These are phyloP conservation scores for Smallanthus sonchifolius DNA, from an alignment of 129 eudicot species.

Conservation along the genomic window DNA sequence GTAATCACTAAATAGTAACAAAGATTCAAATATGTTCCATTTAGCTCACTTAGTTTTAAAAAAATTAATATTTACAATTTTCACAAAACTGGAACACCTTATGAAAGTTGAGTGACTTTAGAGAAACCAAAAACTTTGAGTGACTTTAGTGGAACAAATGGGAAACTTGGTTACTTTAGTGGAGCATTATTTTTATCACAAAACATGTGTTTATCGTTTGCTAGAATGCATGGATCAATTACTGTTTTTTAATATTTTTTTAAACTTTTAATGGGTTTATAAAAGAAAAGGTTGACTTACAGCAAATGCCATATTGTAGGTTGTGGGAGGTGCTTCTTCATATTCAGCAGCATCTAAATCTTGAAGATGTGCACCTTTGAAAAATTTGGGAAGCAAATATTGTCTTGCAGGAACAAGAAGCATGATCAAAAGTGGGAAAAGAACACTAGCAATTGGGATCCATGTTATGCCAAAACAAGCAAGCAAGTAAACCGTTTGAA, in stretches of 20 bases:
- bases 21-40: no score
- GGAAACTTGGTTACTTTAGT: no score
- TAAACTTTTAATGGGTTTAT: neutral
- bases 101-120: no score
- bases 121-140: no score
- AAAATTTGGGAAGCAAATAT: slow-evolving; percentile 78
- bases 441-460: slow-evolving; percentile 94
- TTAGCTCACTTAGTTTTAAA: no score
- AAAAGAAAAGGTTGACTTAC: slow-evolving; percentile 38
- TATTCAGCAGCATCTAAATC: slow-evolving; percentile 97
- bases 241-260: neutral
- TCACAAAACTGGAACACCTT: no score
- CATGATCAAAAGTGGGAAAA: slow-evolving; percentile 92
- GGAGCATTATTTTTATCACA: neutral
- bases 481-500: slow-evolving; percentile 76
- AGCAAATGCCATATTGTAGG: slow-evolving; percentile 59
- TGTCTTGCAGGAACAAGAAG: slow-evolving; percentile 92
- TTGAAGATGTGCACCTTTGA: slow-evolving; percentile 92
- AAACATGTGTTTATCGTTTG: neutral
- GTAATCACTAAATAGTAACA: no score
- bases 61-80: no score
- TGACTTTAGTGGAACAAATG: no score
- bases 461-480: slow-evolving; percentile 88
- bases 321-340: slow-evolving; percentile 82
- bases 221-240: neutral